Base-by-base conservation (phyloP, 441 rosid genomes). In the Syzygium syzygioides region DNA sequence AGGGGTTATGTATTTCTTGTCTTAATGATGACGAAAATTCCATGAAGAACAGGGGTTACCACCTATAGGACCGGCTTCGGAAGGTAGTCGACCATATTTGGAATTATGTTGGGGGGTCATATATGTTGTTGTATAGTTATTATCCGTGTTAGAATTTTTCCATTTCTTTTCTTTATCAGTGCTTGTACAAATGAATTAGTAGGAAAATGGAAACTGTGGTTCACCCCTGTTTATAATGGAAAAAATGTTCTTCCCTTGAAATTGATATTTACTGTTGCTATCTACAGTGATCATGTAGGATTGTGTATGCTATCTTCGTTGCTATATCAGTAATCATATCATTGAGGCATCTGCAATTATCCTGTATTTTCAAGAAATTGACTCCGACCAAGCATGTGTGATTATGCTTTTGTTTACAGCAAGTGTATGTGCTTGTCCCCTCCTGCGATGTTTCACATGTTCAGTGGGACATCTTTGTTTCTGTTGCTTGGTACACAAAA, bases 71-170 rank as follows among this genome's bases (percentile, higher is more conserved):
- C 3, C 9, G 28, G 83, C 52, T 76, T 6, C 83, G 41, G 83
- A 41, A 12, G 83, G 83, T 37, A 76, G 83, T 15, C 2, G n/a
- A 76, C n/a, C 83, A 12, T 76, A 23, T 59, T 6, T 15, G n/a
- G 86, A 68, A 84, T 34, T 14, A n/a, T 45, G 55, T 59, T 64
- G 79, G 18, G 84, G 84, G 55, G 57, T 28, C 41, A 41, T 86
- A 76, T 68, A 56, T 41, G 59, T 32, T 53, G 66, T 37, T 91
- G 87, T 87, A 85, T 86, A 88, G 91, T 66, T 48, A 10, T 17
- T 1, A 9, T 57, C 59, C 13, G 9, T 87, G 54, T 56, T 53
- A n/a, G 66, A 41, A 50, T 25, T 76, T 60, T 26, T 20, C 50
- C 26, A 32, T 86, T 23, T n/a, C 37, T 13, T 41, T 88, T 55